Base-by-base conservation (phyloP, 495 filamentous ascomycete genomes). In the Aspergillus sclerotiicarbonarius region DNA sequence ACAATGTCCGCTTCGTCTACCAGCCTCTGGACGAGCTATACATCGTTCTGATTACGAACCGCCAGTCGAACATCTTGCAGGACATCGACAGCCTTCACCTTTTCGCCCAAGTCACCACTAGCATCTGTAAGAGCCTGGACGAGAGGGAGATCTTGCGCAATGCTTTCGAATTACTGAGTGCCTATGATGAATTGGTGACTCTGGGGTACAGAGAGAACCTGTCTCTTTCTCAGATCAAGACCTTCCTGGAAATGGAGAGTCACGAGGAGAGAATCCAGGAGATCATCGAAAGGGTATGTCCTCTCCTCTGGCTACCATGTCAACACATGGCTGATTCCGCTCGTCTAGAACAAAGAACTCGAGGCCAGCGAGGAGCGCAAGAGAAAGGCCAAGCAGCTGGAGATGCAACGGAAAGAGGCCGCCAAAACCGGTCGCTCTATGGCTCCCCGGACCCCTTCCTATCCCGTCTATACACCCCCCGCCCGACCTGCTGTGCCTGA, bases 1-100 rank as follows among this genome's bases (percentile, higher is more conserved):
- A 98, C 80, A 97, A 96, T 82, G 94, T 98, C 63, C 94, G 94
- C 71, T 98, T 96, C 70, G 94, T 98, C 51, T 98, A 98, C 80
- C 94, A 98, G 73, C 94, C 95, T 58, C 82, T 98, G 53, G 95
- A 98, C 74, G 95, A 98, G 79, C 85, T 98, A 58, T 98, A 98
- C 82, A 96, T 98, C 84, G 92, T 98, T 53, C 87, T 98, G 60
- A 98, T 98, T 74, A 98, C 95, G 77, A 98, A 98, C 80, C 90
- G 91, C 57, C 93, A 98, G 82, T 96, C 91, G 65, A 98, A 98
- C 78, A 98, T 98, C 63, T 83, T 98, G 31, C 94, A 98, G 77
- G 94, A 98, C 69, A 98, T 98, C 67, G 92, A 98, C 74, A 96
- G 93, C 45, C 84, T 98, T 46, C 94, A 98, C 69, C 82, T 98